Conservation (phyloP, 352 stramenopile genomes). For the Phytophthora niederhauseri region DNA sequence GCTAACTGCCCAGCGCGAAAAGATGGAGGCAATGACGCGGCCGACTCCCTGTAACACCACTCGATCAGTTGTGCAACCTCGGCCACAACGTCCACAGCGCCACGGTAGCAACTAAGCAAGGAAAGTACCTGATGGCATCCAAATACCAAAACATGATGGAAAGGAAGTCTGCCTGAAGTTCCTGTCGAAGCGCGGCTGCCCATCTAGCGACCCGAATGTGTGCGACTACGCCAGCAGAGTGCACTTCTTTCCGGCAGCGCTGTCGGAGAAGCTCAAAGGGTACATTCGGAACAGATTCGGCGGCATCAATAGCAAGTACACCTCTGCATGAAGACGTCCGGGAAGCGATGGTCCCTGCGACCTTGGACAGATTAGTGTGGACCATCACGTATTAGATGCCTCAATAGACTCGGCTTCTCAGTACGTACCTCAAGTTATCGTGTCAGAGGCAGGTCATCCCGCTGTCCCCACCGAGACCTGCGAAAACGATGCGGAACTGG, state of each 20-base stretch:
- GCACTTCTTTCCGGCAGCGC: not conserved
- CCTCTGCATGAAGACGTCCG: not conserved
- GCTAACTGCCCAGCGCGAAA: not conserved
- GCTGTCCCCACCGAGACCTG: no score
- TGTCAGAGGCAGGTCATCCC: no score
- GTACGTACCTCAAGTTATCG: not conserved
- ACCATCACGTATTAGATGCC: not conserved
- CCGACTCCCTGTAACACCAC: not conserved
- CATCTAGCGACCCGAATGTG: not conserved
- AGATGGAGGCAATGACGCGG: not conserved
- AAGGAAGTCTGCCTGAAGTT: not conserved
- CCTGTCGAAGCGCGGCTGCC: not conserved
- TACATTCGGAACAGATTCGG: not conserved
- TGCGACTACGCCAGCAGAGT: not conserved
- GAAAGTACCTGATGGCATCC: not conserved
- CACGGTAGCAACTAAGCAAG: not conserved
- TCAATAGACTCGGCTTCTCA: not conserved
- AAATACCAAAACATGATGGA: not conserved
- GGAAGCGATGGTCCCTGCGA: not conserved
- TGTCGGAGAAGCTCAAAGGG: not conserved
- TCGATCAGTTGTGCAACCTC: not conserved
- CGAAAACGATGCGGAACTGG: no score
- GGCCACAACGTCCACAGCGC: not conserved
- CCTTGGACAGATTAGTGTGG: not conserved
- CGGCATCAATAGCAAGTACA: not conserved